A percentile compares a stretch with the other conserved stretches of the same genome.
Conservation (phyloP, 2,329 filamentous ascomycete species). For the Ascomycota sp. region DNA sequence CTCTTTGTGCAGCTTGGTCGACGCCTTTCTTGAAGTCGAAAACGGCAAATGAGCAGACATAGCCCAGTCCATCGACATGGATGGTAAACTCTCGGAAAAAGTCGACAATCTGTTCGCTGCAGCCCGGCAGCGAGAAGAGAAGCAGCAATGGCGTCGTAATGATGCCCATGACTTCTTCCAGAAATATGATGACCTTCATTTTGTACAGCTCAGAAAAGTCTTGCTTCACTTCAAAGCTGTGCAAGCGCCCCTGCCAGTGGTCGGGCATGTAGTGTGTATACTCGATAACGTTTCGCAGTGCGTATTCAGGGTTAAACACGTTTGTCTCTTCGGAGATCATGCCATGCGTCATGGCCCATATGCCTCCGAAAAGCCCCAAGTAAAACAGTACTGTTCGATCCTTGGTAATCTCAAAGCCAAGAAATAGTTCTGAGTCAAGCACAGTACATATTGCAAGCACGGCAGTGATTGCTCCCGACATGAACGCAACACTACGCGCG, state of each 20-base stretch:
- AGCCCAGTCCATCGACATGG: slow-evolving; percentile 86
- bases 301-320: slow-evolving; percentile 82
- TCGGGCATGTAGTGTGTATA: slow-evolving; percentile 83
- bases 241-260: slow-evolving; percentile 76
- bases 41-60: slow-evolving; percentile 92
- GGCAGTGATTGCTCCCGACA: slow-evolving; percentile 68
- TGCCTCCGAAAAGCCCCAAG: slow-evolving; percentile 57
- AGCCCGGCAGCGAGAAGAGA: slow-evolving; percentile 67
- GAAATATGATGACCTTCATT: slow-evolving; percentile 74
- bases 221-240: slow-evolving; percentile 78
- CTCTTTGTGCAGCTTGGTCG: slow-evolving; percentile 18
- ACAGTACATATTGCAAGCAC: slow-evolving; percentile 69
- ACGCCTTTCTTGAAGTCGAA: slow-evolving; percentile 87
- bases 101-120: slow-evolving; percentile 82
- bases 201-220: slow-evolving; percentile 88
- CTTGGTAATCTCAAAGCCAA: slow-evolving; percentile 77
- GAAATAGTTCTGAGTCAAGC: slow-evolving; percentile 77
- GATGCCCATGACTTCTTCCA: slow-evolving; percentile 84
- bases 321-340: slow-evolving; percentile 72
- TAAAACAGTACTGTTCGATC: slow-evolving; percentile 85
- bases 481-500: slow-evolving; percentile 67
- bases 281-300: slow-evolving; percentile 70
- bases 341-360: slow-evolving; percentile 70
- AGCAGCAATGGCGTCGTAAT: slow-evolving; percentile 80
- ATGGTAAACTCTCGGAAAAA: slow-evolving; percentile 97